Percentiles rank a stretch among this genome's conserved stretches.
Evolutionary conservation across 202 grass and related monocot genomes (phyloP).

Genomic region (Zoysia matrella): DNA sequence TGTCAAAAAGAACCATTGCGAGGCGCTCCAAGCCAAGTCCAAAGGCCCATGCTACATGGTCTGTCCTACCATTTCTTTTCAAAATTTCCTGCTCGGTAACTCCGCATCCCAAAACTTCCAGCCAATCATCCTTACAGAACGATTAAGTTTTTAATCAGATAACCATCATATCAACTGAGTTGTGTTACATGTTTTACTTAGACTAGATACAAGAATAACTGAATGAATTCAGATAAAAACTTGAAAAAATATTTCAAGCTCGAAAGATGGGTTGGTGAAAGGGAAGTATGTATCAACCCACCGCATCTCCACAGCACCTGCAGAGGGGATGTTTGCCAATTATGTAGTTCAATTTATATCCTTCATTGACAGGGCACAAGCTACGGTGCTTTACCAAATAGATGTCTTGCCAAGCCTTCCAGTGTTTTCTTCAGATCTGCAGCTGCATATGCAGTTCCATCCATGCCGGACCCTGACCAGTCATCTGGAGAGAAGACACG

Average conservation of each 20-base stretch:
- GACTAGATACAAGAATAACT: neutral
- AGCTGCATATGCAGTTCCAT: conserved; percentile 81
- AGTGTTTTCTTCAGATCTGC: conserved; percentile 81
- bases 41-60: conserved; percentile 93
- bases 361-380: conserved; percentile 15
- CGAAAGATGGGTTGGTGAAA: conserved; percentile 96
- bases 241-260: conserved; percentile 99
- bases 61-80: conserved; percentile 73
- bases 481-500: conserved; percentile 82
- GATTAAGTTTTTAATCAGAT: conserved; percentile 23
- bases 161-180: conserved; percentile 7
- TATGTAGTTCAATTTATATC: conserved; percentile 16
- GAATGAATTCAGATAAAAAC: conserved; percentile 45
- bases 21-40: conserved; percentile 89
- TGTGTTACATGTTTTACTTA: conserved; percentile 30
- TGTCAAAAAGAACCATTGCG: conserved; percentile 97
- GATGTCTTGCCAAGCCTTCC: conserved; percentile 90
- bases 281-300: conserved; percentile 99
- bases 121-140: conserved; percentile 79
- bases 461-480: conserved; percentile 78
- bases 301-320: conserved; percentile 95
- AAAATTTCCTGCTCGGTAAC: conserved; percentile 94
- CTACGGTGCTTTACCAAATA: conserved; percentile 73
- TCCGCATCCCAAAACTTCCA: conserved; percentile 97
- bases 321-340: conserved; percentile 22